Evolutionary conservation across 345 rosid species (phyloP).

Genomic region (Syzygium jambos): DNA sequence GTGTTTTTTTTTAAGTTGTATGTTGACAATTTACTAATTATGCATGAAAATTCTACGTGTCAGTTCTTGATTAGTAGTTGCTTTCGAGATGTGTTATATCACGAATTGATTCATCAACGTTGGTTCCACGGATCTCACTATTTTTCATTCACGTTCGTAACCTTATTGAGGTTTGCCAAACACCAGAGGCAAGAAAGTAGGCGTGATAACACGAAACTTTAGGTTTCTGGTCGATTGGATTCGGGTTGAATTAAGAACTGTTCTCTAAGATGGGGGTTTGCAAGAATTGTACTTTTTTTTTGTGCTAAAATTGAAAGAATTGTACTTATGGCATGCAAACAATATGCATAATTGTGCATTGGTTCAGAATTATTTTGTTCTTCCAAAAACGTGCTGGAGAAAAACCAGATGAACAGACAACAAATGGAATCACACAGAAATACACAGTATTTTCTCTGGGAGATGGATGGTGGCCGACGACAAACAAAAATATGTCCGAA

Average conservation of each 20-base stretch:
- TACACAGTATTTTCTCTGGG: not conserved
- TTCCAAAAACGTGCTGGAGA: not conserved
- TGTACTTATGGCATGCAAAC: not conserved
- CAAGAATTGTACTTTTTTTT: not conserved
- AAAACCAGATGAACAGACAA: not conserved
- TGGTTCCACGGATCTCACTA: no score
- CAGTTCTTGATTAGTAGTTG: not conserved
- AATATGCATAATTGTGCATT: not conserved
- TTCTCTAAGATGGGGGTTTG: not conserved
- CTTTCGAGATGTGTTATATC: not conserved
- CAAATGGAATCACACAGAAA: not conserved
- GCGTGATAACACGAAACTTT: not conserved
- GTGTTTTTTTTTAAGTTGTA: no score
- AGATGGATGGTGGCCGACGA: not conserved
- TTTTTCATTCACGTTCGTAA: no score
- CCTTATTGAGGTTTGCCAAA: not conserved
- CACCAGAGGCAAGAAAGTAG: no score
- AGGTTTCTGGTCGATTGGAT: not conserved
- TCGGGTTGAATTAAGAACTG: not conserved
- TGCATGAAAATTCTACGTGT: not conserved
- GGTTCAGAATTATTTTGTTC: not conserved
- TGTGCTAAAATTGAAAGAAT: no score
- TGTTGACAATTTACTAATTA: no score
- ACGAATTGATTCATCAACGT: no score
- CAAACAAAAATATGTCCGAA: not conserved